A percentile compares a stretch with the other conserved stretches of the same genome.
These are phyloP conservation scores for Hypomontagnella monticulosa DNA, from an alignment of 495 filamentous ascomycete species.

Conservation along the genomic window DNA sequence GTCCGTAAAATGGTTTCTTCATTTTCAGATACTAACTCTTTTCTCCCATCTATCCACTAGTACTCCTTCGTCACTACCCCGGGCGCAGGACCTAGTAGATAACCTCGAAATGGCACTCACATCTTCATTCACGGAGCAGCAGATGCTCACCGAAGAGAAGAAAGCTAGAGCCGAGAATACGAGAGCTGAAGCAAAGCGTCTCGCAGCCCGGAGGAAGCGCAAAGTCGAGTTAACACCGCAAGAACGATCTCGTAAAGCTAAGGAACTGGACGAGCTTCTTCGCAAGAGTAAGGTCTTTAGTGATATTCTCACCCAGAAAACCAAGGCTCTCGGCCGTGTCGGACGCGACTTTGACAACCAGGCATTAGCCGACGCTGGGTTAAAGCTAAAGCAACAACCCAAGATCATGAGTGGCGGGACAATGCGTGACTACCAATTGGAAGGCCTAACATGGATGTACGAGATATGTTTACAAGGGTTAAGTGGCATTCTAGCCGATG, in stretches of 20 bases:
- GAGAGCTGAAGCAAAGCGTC: slow-evolving; percentile 57
- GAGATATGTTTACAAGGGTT: slow-evolving; percentile 83
- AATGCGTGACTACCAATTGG: slow-evolving; percentile 94
- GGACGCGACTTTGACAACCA: slow-evolving; percentile 63
- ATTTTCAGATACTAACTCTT: slow-evolving; percentile 45
- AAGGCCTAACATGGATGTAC: slow-evolving; percentile 95
- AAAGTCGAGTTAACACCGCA: slow-evolving; percentile 59
- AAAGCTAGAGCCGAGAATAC: slow-evolving; percentile 61
- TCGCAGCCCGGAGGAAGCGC: slow-evolving; percentile 53
- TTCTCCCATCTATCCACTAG: slow-evolving; percentile 51
- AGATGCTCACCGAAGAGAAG: slow-evolving; percentile 52
- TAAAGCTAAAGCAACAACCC: slow-evolving; percentile 85
- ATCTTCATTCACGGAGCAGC: slow-evolving; percentile 41
- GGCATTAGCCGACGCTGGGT: slow-evolving; percentile 75
- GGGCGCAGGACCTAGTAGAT: slow-evolving; percentile 16
- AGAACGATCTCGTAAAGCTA: slow-evolving; percentile 62
- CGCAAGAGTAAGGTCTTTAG: slow-evolving; percentile 59
- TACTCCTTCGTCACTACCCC: slow-evolving; percentile 56
- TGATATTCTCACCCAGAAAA: slow-evolving; percentile 64
- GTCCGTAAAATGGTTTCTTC: slow-evolving; percentile 42
- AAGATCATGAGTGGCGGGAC: slow-evolving; percentile 83
- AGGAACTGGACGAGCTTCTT: slow-evolving; percentile 61
- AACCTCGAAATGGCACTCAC: slow-evolving; percentile 47
- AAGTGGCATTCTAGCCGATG: slow-evolving; percentile 94
- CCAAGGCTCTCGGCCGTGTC: slow-evolving; percentile 62